A percentile compares a stretch with the other conserved stretches of the same genome.
Conservation (phyloP, 495 filamentous ascomycete species). For the Penicillium alfredii region DNA sequence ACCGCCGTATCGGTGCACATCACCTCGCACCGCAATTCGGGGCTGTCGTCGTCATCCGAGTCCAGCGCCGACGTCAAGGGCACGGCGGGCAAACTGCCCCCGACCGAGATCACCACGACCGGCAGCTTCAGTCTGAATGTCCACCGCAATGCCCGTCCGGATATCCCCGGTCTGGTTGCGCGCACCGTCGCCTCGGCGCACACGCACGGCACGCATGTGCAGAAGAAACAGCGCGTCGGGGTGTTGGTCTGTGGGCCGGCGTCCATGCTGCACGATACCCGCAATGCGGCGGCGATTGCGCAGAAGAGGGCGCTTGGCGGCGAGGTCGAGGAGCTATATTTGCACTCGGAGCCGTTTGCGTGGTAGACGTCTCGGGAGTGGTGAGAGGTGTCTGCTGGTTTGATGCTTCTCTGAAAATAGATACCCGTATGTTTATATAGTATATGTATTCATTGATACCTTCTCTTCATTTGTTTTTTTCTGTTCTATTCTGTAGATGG, state of each 20-base stretch:
- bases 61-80: conserved; percentile 8
- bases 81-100: conserved; percentile 1
- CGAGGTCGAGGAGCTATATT: conserved; percentile 41
- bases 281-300: conserved; percentile 43
- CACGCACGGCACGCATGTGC: conserved; percentile 5
- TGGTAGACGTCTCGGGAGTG: conserved; percentile 15
- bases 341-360: conserved; percentile 50
- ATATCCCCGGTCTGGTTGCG: conserved; percentile 28
- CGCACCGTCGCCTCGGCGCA: conserved; percentile 23
- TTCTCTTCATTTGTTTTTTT: no score
- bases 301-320: conserved; percentile 37
- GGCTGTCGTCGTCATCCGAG: conserved; percentile 5
- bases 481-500: no score
- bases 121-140: conserved; percentile 18
- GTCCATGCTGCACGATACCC: conserved; percentile 44
- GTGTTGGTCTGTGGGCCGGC: conserved; percentile 48
- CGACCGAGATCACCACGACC: conserved; percentile 13
- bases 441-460: no score
- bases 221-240: conserved; percentile 27
- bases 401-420: no score
- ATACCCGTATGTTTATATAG: no score
- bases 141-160: conserved; percentile 28
- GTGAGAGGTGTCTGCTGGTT: background rate
- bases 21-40: conserved; percentile 12
- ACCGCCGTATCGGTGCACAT: conserved; percentile 29